Base-by-base conservation (phyloP, 2,329 filamentous ascomycete genomes). In the Plectosphaerella cucumerina region DNA sequence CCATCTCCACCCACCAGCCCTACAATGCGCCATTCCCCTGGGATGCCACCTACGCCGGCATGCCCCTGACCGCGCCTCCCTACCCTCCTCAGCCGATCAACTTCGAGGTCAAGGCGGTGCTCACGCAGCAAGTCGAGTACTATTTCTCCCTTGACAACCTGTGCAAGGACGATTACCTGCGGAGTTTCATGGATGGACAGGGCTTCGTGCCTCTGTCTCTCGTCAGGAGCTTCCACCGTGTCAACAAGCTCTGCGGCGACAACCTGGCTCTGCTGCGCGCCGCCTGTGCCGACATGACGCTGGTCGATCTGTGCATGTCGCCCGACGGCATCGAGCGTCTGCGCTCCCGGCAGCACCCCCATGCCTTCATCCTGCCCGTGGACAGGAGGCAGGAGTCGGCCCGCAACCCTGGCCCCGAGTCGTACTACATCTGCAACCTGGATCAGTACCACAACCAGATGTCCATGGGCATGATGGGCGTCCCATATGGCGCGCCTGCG, bases 81-180 rank as follows among this genome's bases (percentile, higher is more conserved):
- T 67, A 62, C 55, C 65, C 65, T 44, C 62, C 61, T 44, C 60
- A 61, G 42, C 35, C 12, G 39, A 12, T 18, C n/a, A 31, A 17
- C 17, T 18, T 33, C 9, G 81, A 75, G 44, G 15, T 41, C 20
- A 48, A 23, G 47, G 21, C 47, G 6, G 21, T 48, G 21, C 65
- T 82, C 46, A 75, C 70, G 50, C 66, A 65, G 57, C 73, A 80
- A 63, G 80, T 91, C 35, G 90, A 96, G 62, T 99, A 97, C 74
- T 99, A 99, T 70, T 96, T 99, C 71, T 97, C 93, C 0, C 81
- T 96, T 23, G 89, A 97, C 63, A 99, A 99, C 65, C 78, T 97
- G 47, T 89, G 90, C 78, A 97, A 96, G 70, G 94, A 99, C 63
- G 78, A 89, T 62, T 97, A 85, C 69, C 77, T 99, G 53, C 86